A percentile compares a stretch with the other conserved stretches of the same genome.
phyloP scores from a whole-genome alignment of 2,329 filamentous ascomycete species.

The Alternaria conjuncta region DNA sequence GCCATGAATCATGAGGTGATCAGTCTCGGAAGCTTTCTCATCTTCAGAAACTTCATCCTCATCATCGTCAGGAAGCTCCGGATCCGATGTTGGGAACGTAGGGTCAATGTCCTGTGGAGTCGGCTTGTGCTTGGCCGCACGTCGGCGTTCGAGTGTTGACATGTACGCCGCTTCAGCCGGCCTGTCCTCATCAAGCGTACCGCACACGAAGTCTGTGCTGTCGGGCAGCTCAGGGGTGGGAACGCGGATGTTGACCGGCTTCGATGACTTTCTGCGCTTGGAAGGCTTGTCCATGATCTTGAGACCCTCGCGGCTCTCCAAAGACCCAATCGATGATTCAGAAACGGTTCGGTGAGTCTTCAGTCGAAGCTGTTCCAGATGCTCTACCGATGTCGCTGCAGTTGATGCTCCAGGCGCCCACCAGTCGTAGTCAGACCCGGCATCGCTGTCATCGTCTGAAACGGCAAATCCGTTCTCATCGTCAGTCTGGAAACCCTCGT shows the following conservation, averaged over 20 bases:
- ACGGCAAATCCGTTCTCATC: slow-evolving; percentile 75
- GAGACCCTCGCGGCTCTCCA: slow-evolving; percentile 47
- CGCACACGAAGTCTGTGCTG: slow-evolving; percentile 98
- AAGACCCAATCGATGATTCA: slow-evolving; percentile 62
- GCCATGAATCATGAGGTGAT: slow-evolving; percentile 71
- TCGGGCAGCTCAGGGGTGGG: slow-evolving; percentile 84
- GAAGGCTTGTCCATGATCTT: slow-evolving; percentile 36
- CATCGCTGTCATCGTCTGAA: slow-evolving; percentile 71
- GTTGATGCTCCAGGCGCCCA: slow-evolving; percentile 63
- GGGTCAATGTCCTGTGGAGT: slow-evolving; percentile 93
- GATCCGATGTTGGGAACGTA: slow-evolving; percentile 93
- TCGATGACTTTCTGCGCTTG: slow-evolving; percentile 55
- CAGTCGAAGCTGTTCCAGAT: slow-evolving; percentile 57
- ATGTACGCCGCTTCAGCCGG: slow-evolving; percentile 94
- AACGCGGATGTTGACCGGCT: slow-evolving; percentile 64
- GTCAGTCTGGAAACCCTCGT: slow-evolving; percentile 81
- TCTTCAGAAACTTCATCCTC: slow-evolving; percentile 56
- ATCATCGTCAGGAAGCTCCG: slow-evolving; percentile 80
- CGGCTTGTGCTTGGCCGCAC: slow-evolving; percentile 77
- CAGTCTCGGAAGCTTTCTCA: slow-evolving; percentile 61
- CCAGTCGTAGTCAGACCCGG: slow-evolving; percentile 69
- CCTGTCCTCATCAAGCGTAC: slow-evolving; percentile 93
- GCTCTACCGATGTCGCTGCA: slow-evolving; percentile 59
- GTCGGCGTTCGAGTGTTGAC: slow-evolving; percentile 79
- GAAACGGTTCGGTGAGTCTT: slow-evolving; percentile 56